phyloP scores from a whole-genome alignment of 2,329 filamentous ascomycete genomes.

The Diplodia scrobiculata region DNA sequence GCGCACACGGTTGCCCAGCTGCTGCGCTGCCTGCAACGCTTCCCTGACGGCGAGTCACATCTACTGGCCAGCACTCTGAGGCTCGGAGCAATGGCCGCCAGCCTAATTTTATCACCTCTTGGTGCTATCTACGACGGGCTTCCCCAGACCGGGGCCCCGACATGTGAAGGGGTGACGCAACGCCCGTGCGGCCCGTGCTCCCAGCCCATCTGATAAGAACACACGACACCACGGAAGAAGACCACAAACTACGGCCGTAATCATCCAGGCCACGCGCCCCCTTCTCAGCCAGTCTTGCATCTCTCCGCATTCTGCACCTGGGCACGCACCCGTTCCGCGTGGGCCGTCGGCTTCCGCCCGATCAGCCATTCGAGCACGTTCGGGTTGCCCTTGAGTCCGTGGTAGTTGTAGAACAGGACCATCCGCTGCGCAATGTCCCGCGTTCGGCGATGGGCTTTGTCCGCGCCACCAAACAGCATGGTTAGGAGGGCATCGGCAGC shows the following conservation, averaged over 20 bases:
- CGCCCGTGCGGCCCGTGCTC: constrained; percentile 7
- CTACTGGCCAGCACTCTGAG: background rate
- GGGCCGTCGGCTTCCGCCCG: constrained; percentile 29
- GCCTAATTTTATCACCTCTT: background rate
- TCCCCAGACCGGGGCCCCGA: constrained; percentile 22
- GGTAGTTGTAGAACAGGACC: constrained; percentile 33
- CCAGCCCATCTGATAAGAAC: constrained; percentile 12
- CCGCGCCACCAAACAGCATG: constrained; percentile 27
- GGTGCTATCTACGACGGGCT: constrained; percentile 3
- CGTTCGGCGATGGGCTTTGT: constrained; percentile 22
- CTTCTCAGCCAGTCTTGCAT: background rate
- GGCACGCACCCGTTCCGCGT: constrained; percentile 29
- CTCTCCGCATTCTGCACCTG: background rate
- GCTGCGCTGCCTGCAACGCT: background rate
- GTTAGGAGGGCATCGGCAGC: constrained; percentile 31
- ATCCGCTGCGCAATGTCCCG: constrained; percentile 32
- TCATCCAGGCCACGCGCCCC: background rate
- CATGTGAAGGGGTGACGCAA: constrained; percentile 27
- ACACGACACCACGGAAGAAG: background rate
- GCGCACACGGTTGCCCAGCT: constrained; percentile 6
- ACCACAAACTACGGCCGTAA: background rate
- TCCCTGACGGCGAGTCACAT: background rate
- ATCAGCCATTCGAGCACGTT: constrained; percentile 33
- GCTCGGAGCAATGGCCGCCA: background rate
- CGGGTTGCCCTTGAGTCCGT: constrained; percentile 31